These are phyloP conservation scores for Penicillium sp. DNA, from an alignment of 2,329 filamentous ascomycete species.

Conservation along the genomic window DNA sequence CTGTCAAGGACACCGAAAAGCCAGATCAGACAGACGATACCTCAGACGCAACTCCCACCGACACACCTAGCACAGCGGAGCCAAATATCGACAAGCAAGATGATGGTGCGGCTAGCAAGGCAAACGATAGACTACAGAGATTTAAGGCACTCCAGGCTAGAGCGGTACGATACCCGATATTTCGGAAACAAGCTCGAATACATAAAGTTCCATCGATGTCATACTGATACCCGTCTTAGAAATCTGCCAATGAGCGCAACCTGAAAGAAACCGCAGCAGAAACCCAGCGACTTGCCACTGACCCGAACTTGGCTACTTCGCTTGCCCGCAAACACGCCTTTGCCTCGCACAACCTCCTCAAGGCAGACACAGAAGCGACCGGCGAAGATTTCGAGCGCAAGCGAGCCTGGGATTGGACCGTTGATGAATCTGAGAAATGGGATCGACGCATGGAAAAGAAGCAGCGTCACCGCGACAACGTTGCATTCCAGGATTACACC, in stretches of 20 bases:
- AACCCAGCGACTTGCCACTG: conserved; percentile 73
- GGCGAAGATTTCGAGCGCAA: conserved; percentile 97
- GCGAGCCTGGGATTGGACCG: conserved; percentile 97
- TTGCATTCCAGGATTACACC: conserved; percentile 85
- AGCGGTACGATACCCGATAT: conserved; percentile 48
- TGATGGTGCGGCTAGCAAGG: conserved; percentile 30
- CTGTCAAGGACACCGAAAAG: conserved; percentile 10
- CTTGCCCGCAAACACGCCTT: conserved; percentile 84
- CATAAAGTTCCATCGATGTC: neutral
- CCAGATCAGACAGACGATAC: conserved; percentile 11
- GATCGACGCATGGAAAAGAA: conserved; percentile 89
- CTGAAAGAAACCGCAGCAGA: conserved; percentile 81
- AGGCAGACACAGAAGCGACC: conserved; percentile 80
- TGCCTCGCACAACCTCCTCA: conserved; percentile 88
- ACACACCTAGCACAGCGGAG: conserved; percentile 12
- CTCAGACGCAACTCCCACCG: conserved; percentile 5
- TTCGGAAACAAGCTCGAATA: too few species aligned
- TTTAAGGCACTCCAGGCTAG: conserved; percentile 87
- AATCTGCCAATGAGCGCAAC: conserved; percentile 56
- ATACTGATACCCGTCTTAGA: conserved; percentile 33
- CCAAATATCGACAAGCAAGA: conserved; percentile 16
- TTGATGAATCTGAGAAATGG: conserved; percentile 93
- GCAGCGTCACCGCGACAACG: conserved; percentile 74
- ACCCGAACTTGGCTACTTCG: conserved; percentile 73
- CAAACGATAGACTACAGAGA: conserved; percentile 69